Evolutionary conservation across 345 rosid genomes (phyloP), one percentile per base, ranked within the genome.

Genomic region (Aquilaria yunnanensis): DNA sequence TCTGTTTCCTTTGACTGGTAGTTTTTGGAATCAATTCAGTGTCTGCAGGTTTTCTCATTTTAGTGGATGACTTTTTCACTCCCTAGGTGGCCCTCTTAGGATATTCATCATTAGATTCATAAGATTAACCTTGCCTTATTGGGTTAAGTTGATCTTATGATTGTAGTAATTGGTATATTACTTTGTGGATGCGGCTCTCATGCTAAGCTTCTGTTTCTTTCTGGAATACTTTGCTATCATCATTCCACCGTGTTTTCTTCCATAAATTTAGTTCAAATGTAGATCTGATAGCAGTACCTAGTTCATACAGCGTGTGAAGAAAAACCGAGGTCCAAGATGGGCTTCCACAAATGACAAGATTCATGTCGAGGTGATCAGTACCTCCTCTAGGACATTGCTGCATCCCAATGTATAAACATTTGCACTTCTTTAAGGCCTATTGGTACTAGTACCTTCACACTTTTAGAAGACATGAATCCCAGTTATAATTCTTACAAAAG

Each of bases 251-350:
- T 51, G n/a, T 50, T 37, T 2, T 31, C 23, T 14, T 12, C 41
- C 48, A 23, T 64, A 2, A 14, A 43, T 54, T 63, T 54, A 16
- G 12, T 13, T 54, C 23, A n/a, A 9, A 2, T 53, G 14, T 5
- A 33, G 16, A 32, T 54, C n/a, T 47, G 46, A 30, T 4, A 9
- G 53, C 13, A 48, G 10, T 58, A 10, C 57, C 49, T 50, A 31
- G 9, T 55, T 63, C 29, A 50, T 66, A 60, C 81, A 94, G 99
- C 75, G 76, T 45, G 51, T 90, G 59, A 88, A 84, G 88, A 90
- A 87, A 77, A 85, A 74, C 73, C 72, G 99, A 77, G 97, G 85
- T 53, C 99, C 97, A 6, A 86, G 90, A 72, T 90, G 96, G 96
- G 96, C 97, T 31, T 96, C 99, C 8, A 62, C 67, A 34, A 77